Evolutionary conservation across 2,329 filamentous ascomycete genomes (phyloP), one percentile per base, ranked within the genome.

Genomic region (Aureobasidium sp.): DNA sequence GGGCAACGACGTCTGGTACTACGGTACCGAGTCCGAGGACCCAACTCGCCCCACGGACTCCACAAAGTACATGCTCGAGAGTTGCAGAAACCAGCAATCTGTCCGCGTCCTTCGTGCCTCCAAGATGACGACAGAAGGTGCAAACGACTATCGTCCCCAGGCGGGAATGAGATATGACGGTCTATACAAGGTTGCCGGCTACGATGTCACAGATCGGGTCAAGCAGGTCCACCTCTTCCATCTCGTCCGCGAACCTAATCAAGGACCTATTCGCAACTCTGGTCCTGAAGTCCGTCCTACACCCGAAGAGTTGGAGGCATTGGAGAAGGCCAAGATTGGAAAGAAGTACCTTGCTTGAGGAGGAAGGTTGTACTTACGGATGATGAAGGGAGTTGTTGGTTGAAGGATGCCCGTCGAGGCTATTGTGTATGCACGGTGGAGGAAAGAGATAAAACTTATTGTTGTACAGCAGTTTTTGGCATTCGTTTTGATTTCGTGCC

Each of bases 141-240:
- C 75, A 76, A 19, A 47, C 15, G 63, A 60, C 0, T 81, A 75
- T 57, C 72, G 77, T 0, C 82, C 82, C 0, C 61, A 67, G 1
- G 62, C 70, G 10, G 82, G 82, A 0, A 73, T 81, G n/a, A 70
- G 83, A 1, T 84, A 84, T 57, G 82, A 85, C 67, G 83, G 82
- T 0, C 67, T 84, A 0, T 85, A 85, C 63, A 66, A 71, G 6
- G 75, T 84, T 5, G 70, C 69, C 0, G 66, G 61, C 2, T 73
- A 71, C 50, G 67, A 76, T 61, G 57, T 74, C 0, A 37, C 78
- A 1, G 74, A 82, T 58, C 35, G 64, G 4, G 65, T 67, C 13
- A 75, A 72, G n/a, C 73, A 74, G 2, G 73, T 75, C 21, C 74
- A 79, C 65, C 69, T 73, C 0, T 85, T 85, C 68, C 70, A 69